phyloP scores from a whole-genome alignment of 768 basidiomycete genomes.

The Russula vinacea region DNA sequence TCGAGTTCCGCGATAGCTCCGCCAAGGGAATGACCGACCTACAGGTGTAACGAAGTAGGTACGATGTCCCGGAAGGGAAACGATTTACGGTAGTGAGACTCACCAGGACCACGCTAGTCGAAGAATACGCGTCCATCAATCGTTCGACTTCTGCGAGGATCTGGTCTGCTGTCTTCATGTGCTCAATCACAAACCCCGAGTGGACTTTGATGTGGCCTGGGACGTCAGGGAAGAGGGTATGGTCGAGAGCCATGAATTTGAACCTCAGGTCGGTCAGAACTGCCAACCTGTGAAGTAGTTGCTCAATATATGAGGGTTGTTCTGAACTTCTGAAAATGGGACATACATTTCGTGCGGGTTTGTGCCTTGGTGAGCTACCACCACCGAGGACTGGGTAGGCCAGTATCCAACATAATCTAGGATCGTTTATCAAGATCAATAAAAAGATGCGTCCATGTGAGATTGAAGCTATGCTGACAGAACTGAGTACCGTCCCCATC shows the following conservation, averaged over 20 bases:
- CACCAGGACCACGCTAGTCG: slow-evolving; percentile 22
- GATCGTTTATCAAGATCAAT: not conserved
- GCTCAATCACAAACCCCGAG: slow-evolving; percentile 21
- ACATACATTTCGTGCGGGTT: slow-evolving; percentile 21
- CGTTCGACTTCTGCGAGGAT: slow-evolving; percentile 27
- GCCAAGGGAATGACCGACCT: slow-evolving; percentile 26
- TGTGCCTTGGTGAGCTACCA: slow-evolving; percentile 29
- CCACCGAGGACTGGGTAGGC: slow-evolving; percentile 24
- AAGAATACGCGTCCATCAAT: slow-evolving; percentile 15
- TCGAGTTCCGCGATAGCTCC: slow-evolving; percentile 29
- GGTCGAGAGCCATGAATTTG: not conserved
- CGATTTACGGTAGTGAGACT: not conserved
- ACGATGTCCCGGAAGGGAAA: not conserved
- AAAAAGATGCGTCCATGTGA: not conserved
- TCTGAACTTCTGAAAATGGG: too few relatives aligned
- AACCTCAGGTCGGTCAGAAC: slow-evolving; percentile 19
- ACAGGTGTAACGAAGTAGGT: not conserved
- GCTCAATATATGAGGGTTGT: not conserved
- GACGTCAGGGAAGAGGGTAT: slow-evolving; percentile 18
- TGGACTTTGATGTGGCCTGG: slow-evolving; percentile 18
- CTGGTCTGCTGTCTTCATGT: slow-evolving; percentile 20
- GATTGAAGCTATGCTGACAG: slow-evolving; percentile 38
- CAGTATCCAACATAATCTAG: slow-evolving; percentile 30
- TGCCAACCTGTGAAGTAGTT: slow-evolving; percentile 13
- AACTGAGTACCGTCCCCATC: slow-evolving; percentile 47